Percentiles rank a stretch among this genome's conserved stretches.
phyloP scores from a whole-genome alignment of 1,284 basidiomycete genomes.

The Microbotryomycetes sp. region DNA sequence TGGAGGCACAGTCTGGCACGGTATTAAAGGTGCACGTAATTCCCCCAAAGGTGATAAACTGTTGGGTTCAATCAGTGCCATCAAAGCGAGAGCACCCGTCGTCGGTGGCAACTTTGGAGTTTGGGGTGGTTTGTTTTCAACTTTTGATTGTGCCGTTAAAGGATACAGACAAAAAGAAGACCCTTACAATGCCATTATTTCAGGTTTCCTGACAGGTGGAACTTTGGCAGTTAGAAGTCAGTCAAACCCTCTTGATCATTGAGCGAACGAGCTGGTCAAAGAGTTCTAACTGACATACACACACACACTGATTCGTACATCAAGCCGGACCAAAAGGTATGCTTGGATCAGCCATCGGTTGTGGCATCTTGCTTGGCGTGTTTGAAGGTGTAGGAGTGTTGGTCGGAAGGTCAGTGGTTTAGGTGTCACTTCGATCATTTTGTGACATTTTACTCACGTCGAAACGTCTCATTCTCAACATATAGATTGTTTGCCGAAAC shows the following conservation, averaged over 20 bases:
- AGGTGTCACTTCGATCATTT: not conserved
- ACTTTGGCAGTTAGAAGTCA: conserved; percentile 87
- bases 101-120: conserved; percentile 55
- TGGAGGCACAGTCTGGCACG: conserved; percentile 97
- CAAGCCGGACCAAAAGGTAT: conserved; percentile 86
- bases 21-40: conserved; percentile 95
- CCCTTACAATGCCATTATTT: conserved; percentile 98
- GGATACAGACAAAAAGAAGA: conserved; percentile 98
- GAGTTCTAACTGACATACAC: not conserved
- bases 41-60: conserved; percentile 91
- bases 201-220: conserved; percentile 96
- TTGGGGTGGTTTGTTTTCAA: conserved; percentile 53
- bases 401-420: conserved; percentile 62
- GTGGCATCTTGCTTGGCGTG: conserved; percentile 83
- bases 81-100: conserved; percentile 97
- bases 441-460: not conserved
- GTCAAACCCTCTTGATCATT: conserved; percentile 47
- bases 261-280: conserved; percentile 3
- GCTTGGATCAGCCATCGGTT: conserved; percentile 83
- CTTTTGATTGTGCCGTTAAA: conserved; percentile 97
- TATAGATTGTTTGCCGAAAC: conserved; percentile 27
- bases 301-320: conserved; percentile 6
- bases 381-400: conserved; percentile 88
- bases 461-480: not conserved
- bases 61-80: conserved; percentile 86